These are phyloP conservation scores for Candida coleopterorum DNA, from an alignment of 805 yeast species.

Conservation along the genomic window DNA sequence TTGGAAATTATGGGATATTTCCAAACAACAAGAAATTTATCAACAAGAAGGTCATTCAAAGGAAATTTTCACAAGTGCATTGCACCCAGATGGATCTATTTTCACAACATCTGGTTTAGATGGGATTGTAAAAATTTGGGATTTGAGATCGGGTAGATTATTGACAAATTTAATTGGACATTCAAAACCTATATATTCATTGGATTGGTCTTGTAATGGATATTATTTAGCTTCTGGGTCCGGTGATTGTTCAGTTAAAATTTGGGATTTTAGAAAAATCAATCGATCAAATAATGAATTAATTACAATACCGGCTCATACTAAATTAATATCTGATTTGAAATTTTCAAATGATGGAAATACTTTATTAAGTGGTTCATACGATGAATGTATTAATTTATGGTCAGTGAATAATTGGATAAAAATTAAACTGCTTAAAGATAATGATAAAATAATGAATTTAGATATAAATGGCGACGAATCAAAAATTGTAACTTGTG, in stretches of 20 bases:
- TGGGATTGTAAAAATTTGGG: conserved; percentile 75
- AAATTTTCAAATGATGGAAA: conserved; percentile 47
- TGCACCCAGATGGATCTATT: conserved; percentile 76
- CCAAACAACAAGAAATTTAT: conserved; percentile 35
- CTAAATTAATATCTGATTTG: conserved; percentile 63
- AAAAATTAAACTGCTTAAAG: conserved; percentile 46
- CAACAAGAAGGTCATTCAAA: conserved; percentile 85
- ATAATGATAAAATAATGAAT: conserved; percentile 67
- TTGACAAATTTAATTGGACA: conserved; percentile 63
- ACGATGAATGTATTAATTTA: conserved; percentile 60
- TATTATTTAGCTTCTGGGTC: conserved; percentile 75
- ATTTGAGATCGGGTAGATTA: conserved; percentile 69
- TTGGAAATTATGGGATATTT: conserved; percentile 84
- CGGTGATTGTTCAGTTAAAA: conserved; percentile 71
- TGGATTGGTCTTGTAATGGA: conserved; percentile 77
- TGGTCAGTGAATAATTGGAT: conserved; percentile 73
- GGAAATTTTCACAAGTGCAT: conserved; percentile 56
- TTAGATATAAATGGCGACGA: conserved; percentile 51
- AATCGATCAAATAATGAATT: conserved; percentile 27
- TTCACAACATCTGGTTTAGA: conserved; percentile 77
- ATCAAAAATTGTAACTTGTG: conserved; percentile 51
- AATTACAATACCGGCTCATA: conserved; percentile 67
- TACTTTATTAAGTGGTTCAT: conserved; percentile 57
- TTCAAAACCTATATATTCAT: conserved; percentile 60
- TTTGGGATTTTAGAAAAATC: conserved; percentile 76